phyloP scores from a whole-genome alignment of 306 rosid species.

The Cucurbita maxima region DNA sequence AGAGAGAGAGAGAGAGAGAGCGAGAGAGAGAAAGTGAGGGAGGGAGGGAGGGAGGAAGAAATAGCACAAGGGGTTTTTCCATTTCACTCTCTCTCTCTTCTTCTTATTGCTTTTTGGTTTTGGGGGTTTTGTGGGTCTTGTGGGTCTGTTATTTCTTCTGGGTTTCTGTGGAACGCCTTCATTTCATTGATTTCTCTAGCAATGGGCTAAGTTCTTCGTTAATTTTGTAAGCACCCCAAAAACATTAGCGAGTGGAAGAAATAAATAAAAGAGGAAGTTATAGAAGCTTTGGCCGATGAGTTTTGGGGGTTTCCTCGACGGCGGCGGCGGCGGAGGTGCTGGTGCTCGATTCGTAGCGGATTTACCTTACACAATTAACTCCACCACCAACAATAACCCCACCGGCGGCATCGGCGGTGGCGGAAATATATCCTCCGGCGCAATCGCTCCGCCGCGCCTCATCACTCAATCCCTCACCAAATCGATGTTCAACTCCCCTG shows the following conservation, averaged over 20 bases:
- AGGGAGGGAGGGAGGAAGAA: conserved; percentile 23
- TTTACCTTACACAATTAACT: conserved; percentile 25
- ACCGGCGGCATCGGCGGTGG: conserved; percentile 1
- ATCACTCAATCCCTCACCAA: conserved; percentile 66
- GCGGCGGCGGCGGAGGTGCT: conserved; percentile 33
- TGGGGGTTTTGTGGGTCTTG: not conserved
- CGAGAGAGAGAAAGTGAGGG: too few species aligned
- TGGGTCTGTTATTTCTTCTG: not conserved
- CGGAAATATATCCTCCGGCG: conserved; percentile 53
- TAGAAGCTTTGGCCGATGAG: conserved; percentile 55
- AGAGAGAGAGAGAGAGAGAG: not conserved
- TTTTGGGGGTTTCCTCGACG: conserved; percentile 78
- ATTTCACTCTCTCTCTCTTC: not conserved
- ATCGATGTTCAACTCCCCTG: conserved; percentile 92
- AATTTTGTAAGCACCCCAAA: not conserved
- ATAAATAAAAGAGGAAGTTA: not conserved
- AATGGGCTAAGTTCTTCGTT: not conserved
- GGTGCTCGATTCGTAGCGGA: conserved; percentile 53
- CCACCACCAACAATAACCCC: conserved; percentile 11
- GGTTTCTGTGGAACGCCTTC: not conserved
- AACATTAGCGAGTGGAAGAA: conserved; percentile 8
- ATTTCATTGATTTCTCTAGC: not conserved
- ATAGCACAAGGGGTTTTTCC: not conserved
- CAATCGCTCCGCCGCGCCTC: conserved; percentile 57
- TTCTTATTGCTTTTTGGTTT: conserved; percentile 18